Conservation (phyloP, 352 stramenopile genomes). For the Lagenidium giganteum region DNA sequence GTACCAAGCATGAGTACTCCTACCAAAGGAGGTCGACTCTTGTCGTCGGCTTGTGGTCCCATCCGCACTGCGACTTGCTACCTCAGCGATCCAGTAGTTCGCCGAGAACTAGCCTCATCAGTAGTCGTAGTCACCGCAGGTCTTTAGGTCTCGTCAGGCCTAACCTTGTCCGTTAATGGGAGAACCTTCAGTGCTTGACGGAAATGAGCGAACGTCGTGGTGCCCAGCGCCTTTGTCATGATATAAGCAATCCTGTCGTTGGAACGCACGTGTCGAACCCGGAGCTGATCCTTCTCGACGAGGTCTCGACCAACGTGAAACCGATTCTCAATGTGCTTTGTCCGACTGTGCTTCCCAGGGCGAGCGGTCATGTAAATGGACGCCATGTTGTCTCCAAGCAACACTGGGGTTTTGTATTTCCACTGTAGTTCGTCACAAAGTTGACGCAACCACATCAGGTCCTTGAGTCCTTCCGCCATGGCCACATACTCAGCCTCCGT, state of each 20-base stretch:
- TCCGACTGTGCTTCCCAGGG: constrained; percentile 17
- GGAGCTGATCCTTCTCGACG: too few species aligned
- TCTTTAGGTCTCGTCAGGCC: too few species aligned
- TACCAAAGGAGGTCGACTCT: too few species aligned
- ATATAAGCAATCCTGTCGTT: constrained; percentile 20
- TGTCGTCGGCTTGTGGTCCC: too few species aligned
- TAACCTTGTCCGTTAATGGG: too few species aligned
- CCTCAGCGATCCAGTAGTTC: too few species aligned
- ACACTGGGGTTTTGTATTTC: background rate
- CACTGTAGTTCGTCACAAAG: constrained; percentile 14
- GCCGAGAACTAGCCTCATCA: too few species aligned
- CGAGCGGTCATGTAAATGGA: constrained; percentile 12
- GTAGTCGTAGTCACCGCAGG: too few species aligned
- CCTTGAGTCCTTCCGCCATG: constrained; percentile 12
- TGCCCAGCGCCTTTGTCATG: constrained; percentile 16
- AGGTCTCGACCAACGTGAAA: constrained; percentile 14
- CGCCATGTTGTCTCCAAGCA: constrained; percentile 16
- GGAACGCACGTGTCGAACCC: too few species aligned
- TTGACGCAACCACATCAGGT: constrained; percentile 16
- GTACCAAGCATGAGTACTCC: too few species aligned
- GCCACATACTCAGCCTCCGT: constrained; percentile 23
- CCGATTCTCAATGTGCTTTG: constrained; percentile 22
- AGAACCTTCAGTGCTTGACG: too few species aligned
- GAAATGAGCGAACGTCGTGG: constrained; percentile 15
- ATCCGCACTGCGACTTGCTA: too few species aligned